Evolutionary conservation across 2,329 filamentous ascomycete species (phyloP).

Genomic region (Elsinoe perseae): DNA sequence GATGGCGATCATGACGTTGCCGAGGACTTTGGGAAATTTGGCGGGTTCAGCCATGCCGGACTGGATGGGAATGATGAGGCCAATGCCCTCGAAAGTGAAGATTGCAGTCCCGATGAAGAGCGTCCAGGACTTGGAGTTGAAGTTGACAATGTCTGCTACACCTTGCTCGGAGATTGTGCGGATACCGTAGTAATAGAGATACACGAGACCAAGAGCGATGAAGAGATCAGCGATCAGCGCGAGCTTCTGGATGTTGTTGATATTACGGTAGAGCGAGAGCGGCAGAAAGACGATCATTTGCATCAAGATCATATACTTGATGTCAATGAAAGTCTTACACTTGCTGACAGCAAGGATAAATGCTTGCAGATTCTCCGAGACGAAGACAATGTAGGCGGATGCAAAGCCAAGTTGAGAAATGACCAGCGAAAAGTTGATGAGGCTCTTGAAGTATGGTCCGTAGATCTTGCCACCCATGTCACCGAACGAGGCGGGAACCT

Average conservation of each 20-base stretch:
- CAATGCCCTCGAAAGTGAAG: slow-evolving; percentile 97
- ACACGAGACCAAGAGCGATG: slow-evolving; percentile 83
- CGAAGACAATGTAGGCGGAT: slow-evolving; percentile 93
- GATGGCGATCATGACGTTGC: slow-evolving; percentile 89
- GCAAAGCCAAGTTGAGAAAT: slow-evolving; percentile 94
- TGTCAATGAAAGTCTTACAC: slow-evolving; percentile 75
- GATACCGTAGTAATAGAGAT: slow-evolving; percentile 93
- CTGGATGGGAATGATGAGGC: slow-evolving; percentile 95
- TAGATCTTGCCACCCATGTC: slow-evolving; percentile 92
- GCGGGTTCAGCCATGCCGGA: slow-evolving; percentile 88
- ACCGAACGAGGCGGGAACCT: slow-evolving; percentile 88
- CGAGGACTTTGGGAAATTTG: slow-evolving; percentile 85
- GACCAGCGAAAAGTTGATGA: slow-evolving; percentile 88
- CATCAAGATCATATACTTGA: slow-evolving; percentile 84
- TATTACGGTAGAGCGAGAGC: slow-evolving; percentile 87
- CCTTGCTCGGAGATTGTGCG: slow-evolving; percentile 70
- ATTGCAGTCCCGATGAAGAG: slow-evolving; percentile 98
- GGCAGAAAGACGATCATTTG: slow-evolving; percentile 94
- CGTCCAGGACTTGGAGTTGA: slow-evolving; percentile 90
- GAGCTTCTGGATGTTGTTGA: slow-evolving; percentile 93
- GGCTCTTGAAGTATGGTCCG: slow-evolving; percentile 76
- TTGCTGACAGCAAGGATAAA: slow-evolving; percentile 87
- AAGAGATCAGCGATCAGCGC: slow-evolving; percentile 90
- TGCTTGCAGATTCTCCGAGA: slow-evolving; percentile 87
- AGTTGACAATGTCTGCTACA: slow-evolving; percentile 76